Evolutionary conservation across 345 rosid species (phyloP).

Genomic region (Cardamine chenopodiifolia): DNA sequence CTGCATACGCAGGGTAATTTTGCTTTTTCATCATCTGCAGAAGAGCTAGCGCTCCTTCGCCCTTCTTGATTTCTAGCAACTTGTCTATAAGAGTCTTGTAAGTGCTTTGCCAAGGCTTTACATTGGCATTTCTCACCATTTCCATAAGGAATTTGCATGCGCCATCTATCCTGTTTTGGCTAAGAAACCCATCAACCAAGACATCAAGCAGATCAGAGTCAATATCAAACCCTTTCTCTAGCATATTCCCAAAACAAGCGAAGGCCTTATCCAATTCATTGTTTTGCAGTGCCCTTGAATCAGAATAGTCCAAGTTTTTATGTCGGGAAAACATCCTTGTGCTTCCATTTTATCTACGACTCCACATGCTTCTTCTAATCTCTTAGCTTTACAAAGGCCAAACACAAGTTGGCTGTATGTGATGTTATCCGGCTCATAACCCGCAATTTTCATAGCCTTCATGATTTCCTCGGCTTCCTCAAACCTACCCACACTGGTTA

Average conservation of each 20-base stretch:
- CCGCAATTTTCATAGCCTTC: constrained; percentile 66
- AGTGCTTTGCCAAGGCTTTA: constrained; percentile 86
- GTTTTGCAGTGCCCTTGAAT: constrained; percentile 78
- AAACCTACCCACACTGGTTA: constrained; percentile 62
- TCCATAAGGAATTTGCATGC: constrained; percentile 63
- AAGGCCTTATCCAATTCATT: constrained; percentile 65
- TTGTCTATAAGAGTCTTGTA: constrained; percentile 67
- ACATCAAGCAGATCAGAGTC: constrained; percentile 75
- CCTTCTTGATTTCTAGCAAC: constrained; percentile 64
- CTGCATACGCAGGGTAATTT: constrained; percentile 59
- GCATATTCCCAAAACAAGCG: constrained; percentile 58
- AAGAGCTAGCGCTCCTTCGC: constrained; percentile 77
- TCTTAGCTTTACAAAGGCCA: constrained; percentile 82
- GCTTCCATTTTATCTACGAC: constrained; percentile 72
- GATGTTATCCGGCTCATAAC: constrained; percentile 77
- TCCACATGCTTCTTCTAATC: constrained; percentile 68
- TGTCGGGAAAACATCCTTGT: constrained; percentile 63
- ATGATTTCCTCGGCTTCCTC: constrained; percentile 67
- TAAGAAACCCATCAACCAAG: constrained; percentile 63
- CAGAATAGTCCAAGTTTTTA: constrained; percentile 90
- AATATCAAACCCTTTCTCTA: constrained; percentile 52
- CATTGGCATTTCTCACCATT: constrained; percentile 52
- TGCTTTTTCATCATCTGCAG: constrained; percentile 70
- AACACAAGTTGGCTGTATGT: constrained; percentile 81
- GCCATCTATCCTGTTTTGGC: constrained; percentile 61